phyloP scores from a whole-genome alignment of 2,329 filamentous ascomycete species.

The Colletotrichum musae region DNA sequence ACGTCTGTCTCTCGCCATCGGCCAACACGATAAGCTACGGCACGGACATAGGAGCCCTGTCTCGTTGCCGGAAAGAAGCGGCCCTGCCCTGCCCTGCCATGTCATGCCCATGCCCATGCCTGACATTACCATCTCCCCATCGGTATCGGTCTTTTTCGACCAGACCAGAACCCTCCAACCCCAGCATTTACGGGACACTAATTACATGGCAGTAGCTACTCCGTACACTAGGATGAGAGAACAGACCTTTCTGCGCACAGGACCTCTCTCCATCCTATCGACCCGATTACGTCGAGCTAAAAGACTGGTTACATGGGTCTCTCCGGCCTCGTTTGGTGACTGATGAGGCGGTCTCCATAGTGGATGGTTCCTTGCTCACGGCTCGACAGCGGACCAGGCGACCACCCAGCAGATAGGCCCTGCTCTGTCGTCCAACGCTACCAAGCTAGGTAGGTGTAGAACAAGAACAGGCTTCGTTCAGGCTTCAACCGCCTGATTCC shows the following conservation, averaged over 20 bases:
- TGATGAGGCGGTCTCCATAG: not conserved
- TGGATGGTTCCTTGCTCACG: no score
- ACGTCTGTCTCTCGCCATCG: slow-evolving; percentile 37
- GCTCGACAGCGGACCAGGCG: no score
- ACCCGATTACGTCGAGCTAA: slow-evolving; percentile 20
- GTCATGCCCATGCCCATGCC: no score
- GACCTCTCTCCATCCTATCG: slow-evolving; percentile 6
- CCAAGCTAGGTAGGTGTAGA: not conserved
- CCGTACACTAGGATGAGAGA: slow-evolving; percentile 6
- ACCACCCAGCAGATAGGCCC: not conserved
- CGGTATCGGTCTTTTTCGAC: slow-evolving; percentile 20
- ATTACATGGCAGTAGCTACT: no score
- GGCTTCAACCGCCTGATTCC: slow-evolving; percentile 31
- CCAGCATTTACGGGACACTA: slow-evolving; percentile 9
- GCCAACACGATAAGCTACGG: slow-evolving; percentile 29
- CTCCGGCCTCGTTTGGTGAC: not conserved
- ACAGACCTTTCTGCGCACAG: slow-evolving; percentile 31
- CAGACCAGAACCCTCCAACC: slow-evolving; percentile 3
- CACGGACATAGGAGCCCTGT: slow-evolving; percentile 29
- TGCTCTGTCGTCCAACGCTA: not conserved
- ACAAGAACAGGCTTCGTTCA: slow-evolving; percentile 11
- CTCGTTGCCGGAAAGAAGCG: not conserved
- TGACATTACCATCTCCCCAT: not conserved
- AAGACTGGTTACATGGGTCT: not conserved
- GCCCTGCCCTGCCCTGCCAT: not conserved